Evolutionary conservation across 2,329 filamentous ascomycete species (phyloP).

Genomic region (Fusarium caatingaense): DNA sequence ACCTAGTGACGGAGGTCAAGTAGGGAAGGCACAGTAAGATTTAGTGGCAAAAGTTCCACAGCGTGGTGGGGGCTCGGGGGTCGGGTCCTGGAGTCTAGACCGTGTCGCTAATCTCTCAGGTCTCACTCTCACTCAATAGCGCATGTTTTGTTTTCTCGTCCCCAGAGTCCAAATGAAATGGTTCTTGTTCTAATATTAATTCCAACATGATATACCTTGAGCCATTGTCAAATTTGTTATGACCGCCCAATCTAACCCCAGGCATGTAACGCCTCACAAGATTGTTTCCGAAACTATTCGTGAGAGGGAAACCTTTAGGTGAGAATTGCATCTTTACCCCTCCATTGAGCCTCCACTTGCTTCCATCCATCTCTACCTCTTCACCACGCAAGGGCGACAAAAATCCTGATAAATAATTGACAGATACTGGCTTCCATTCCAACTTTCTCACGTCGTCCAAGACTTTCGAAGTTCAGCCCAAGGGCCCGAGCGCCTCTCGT

Average conservation of each 20-base stretch:
- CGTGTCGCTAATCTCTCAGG: not conserved
- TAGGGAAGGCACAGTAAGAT: too few species aligned
- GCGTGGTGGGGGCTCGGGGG: too few species aligned
- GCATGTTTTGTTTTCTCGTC: not conserved
- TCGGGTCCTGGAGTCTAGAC: not conserved
- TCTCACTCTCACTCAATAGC: too few species aligned
- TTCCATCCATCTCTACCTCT: not conserved
- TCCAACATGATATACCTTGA: rapidly evolving
- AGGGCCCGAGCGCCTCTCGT: not conserved
- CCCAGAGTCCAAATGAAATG: too few species aligned
- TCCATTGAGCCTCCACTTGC: too few species aligned
- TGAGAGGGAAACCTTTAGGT: not conserved
- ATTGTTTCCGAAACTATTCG: not conserved
- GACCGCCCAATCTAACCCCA: not conserved
- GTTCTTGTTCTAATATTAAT: too few species aligned
- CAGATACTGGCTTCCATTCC: not conserved
- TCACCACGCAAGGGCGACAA: not conserved
- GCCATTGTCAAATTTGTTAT: not conserved
- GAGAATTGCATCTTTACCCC: not conserved
- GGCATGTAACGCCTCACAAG: not conserved
- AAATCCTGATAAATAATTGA: not conserved
- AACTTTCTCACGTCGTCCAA: not conserved
- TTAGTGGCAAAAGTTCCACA: too few species aligned
- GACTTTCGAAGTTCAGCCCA: not conserved
- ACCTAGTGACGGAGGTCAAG: too few species aligned